These are phyloP conservation scores for Chlorella vulgaris DNA, from an alignment of 139 green algal species.

Conservation along the genomic window DNA sequence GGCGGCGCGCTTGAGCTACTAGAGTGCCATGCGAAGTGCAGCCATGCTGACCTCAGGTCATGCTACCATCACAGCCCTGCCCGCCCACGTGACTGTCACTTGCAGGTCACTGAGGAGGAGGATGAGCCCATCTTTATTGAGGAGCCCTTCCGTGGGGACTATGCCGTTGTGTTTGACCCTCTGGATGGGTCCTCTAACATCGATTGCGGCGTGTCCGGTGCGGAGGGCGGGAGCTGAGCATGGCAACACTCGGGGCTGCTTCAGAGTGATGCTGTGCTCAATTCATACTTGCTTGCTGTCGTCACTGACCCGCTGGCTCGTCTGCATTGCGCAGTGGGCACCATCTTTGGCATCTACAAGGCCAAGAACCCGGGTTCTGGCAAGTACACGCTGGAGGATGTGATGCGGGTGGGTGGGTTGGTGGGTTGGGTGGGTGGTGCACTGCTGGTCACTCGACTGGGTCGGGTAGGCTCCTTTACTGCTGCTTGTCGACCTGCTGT, in stretches of 20 bases:
- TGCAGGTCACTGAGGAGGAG: conserved; percentile 64
- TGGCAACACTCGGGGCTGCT: neutral
- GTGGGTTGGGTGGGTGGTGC: neutral
- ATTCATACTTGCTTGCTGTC: neutral
- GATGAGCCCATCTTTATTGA: conserved; percentile 61
- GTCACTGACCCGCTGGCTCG: too few species aligned
- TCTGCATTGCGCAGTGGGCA: conserved; percentile 46
- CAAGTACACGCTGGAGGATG: conserved; percentile 42
- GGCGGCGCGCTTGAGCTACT: too few species aligned
- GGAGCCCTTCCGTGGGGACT: conserved; percentile 48
- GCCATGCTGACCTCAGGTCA: too few species aligned
- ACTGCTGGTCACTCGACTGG: too few species aligned
- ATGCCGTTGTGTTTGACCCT: conserved; percentile 72
- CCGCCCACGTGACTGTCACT: neutral
- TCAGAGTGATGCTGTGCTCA: too few species aligned
- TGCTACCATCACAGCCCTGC: too few species aligned
- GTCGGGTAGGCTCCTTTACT: neutral
- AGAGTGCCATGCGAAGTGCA: too few species aligned
- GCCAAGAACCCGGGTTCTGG: conserved; percentile 21
- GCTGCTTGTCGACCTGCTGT: neutral
- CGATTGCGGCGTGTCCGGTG: conserved; percentile 63
- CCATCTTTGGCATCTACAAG: conserved; percentile 73
- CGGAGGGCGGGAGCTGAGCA: too few species aligned
- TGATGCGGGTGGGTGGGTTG: conserved; percentile 29
- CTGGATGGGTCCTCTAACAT: conserved; percentile 77